phyloP scores from a whole-genome alignment of 2,329 filamentous ascomycete species.

The Septoria petroselini region DNA sequence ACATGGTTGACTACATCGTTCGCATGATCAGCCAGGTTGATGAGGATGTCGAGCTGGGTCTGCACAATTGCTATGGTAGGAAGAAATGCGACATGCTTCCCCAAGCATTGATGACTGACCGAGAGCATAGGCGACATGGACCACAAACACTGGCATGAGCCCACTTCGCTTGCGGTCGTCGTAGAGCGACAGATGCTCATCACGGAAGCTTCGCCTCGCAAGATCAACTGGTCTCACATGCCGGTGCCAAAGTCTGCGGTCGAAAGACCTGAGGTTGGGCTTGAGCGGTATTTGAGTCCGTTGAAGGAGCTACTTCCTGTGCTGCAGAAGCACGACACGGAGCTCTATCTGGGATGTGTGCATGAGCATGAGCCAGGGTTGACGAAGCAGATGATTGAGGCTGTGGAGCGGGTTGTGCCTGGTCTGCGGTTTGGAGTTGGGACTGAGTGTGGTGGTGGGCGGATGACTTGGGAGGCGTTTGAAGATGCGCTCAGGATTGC shows the following conservation, averaged over 20 bases:
- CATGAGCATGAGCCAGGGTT: slow-evolving; percentile 42
- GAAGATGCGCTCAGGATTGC: slow-evolving; percentile 29
- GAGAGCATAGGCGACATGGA: slow-evolving; percentile 38
- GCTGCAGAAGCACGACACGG: slow-evolving; percentile 36
- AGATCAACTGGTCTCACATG: slow-evolving; percentile 45
- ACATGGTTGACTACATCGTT: slow-evolving; percentile 38
- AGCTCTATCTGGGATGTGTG: slow-evolving; percentile 44
- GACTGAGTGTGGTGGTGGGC: slow-evolving; percentile 45
- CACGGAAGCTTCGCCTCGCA: slow-evolving; percentile 29
- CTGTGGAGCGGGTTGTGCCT: slow-evolving; percentile 35
- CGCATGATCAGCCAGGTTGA: slow-evolving; percentile 37
- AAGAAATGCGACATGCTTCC: not conserved
- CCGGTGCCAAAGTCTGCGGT: slow-evolving; percentile 43
- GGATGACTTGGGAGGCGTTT: slow-evolving; percentile 36
- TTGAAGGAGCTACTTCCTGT: slow-evolving; percentile 34
- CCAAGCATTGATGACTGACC: not conserved
- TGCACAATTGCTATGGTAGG: slow-evolving; percentile 49
- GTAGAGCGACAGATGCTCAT: slow-evolving; percentile 42
- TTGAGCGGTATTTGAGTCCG: slow-evolving; percentile 41
- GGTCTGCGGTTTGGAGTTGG: slow-evolving; percentile 40
- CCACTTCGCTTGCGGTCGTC: slow-evolving; percentile 36
- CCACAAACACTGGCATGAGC: slow-evolving; percentile 48
- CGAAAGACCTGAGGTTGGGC: slow-evolving; percentile 21
- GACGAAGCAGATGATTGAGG: slow-evolving; percentile 40
- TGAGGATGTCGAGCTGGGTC: slow-evolving; percentile 42